These are phyloP conservation scores for Botryosphaeria dothidea DNA, from an alignment of 2,329 filamentous ascomycete genomes.

Conservation along the genomic window DNA sequence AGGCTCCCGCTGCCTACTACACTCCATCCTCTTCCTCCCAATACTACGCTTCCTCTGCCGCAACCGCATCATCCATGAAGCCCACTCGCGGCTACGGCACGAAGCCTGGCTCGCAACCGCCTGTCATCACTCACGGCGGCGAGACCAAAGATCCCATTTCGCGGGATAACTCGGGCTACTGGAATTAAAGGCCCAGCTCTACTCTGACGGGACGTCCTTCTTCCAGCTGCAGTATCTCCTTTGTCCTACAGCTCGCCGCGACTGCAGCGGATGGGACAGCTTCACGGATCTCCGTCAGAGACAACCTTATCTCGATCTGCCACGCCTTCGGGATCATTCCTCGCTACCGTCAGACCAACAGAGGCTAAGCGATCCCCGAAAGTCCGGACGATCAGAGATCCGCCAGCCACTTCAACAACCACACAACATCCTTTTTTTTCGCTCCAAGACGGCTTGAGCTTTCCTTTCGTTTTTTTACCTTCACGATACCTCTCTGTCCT, in stretches of 20 bases:
- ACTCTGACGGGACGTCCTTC: not conserved
- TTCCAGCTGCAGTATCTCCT: not conserved
- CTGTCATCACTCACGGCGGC: constrained; percentile 1
- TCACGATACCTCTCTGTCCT: not conserved
- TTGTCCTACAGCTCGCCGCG: not conserved
- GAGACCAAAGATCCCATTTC: not conserved
- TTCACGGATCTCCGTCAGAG: not conserved
- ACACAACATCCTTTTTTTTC: not conserved
- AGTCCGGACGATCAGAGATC: not conserved
- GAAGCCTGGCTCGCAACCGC: not conserved
- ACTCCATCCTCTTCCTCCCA: not conserved
- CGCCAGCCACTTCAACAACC: not conserved
- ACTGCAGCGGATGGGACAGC: not conserved
- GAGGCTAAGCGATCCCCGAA: not conserved
- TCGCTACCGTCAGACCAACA: not conserved
- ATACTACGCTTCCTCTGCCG: constrained; percentile 13
- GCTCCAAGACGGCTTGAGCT: constrained; percentile 1
- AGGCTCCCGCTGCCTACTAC: constrained; percentile 5
- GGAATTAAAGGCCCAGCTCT: not conserved
- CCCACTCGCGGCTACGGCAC: constrained; percentile 16
- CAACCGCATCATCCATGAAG: constrained; percentile 16
- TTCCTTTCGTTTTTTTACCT: not conserved
- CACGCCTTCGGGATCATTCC: not conserved
- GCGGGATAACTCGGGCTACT: constrained; percentile 4
- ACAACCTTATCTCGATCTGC: not conserved